Evolutionary conservation across 805 yeast genomes (phyloP), one percentile per base, ranked within the genome.

Genomic region (Blastobotrys terrestris): DNA sequence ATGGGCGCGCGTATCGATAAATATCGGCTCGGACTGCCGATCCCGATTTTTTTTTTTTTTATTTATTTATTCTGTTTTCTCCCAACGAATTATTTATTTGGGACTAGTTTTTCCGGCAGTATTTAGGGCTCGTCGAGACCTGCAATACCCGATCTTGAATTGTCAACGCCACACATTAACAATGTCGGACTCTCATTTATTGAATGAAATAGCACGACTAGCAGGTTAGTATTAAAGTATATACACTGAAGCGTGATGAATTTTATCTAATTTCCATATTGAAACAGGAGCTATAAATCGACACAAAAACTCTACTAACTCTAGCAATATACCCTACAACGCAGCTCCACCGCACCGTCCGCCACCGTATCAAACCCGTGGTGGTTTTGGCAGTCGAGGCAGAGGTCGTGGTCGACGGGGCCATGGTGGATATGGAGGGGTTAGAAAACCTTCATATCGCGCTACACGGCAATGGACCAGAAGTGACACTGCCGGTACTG

Each of bases 251-350:
- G n/a, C n/a, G n/a, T n/a, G n/a, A n/a, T n/a, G n/a, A n/a, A n/a
- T n/a, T n/a, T n/a, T n/a, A n/a, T n/a, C n/a, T n/a, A n/a, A n/a
- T n/a, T n/a, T n/a, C n/a, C n/a, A n/a, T n/a, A n/a, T n/a, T n/a
- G n/a, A n/a, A n/a, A n/a, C n/a, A 55, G 62, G 62, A n/a, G 62
- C 62, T 31, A 59, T 59, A 15, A 59, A 59, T 46, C 55, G 61
- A 15, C 61, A 58, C 49, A 59, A 59, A 51, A 56, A 56, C 31
- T 39, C 42, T 6, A 31, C 13, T 16, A 45, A 26, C 40, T n/a
- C n/a, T 42, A 47, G 18, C 19, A 39, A 41, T 35, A 49, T 16
- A 13, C 51, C 19, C 42, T 41, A 13, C 39, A 22, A 19, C 8
- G 19, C 22, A 5, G 44, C 19, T 22, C 31, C 22, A 19, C 26